Conservation (phyloP, 2,329 filamentous ascomycete species). For the Thermothelomyces thermophilus region DNA sequence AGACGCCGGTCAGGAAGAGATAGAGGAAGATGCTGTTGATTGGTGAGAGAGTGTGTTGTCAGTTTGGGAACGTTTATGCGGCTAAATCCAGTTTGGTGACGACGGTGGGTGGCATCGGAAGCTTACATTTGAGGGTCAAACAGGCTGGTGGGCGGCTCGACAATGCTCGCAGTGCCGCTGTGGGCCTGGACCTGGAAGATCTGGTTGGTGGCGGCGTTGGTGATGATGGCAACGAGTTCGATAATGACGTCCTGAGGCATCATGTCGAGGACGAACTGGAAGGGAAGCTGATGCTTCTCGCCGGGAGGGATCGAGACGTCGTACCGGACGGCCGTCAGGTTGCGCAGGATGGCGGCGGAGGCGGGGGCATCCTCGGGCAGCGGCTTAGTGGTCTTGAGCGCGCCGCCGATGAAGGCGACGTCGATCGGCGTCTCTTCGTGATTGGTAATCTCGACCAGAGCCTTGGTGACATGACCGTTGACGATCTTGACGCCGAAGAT, state of each 20-base stretch:
- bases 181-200: constrained; percentile 74
- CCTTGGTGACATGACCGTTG: constrained; percentile 81
- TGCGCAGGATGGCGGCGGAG: constrained; percentile 61
- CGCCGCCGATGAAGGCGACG: constrained; percentile 70
- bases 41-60: not conserved
- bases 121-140: constrained; percentile 92
- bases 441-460: constrained; percentile 77
- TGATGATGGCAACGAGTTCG: constrained; percentile 68
- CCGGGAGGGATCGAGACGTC: constrained; percentile 67
- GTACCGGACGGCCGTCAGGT: constrained; percentile 74
- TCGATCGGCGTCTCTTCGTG: constrained; percentile 69
- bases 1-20: constrained; percentile 73
- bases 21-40: constrained; percentile 87
- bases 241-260: constrained; percentile 83
- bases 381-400: constrained; percentile 54
- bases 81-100: too few relatives aligned
- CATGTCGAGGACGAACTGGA: constrained; percentile 83
- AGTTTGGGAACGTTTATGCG: not conserved
- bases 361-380: constrained; percentile 43
- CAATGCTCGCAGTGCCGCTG: constrained; percentile 76
- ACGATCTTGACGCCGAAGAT: constrained; percentile 93
- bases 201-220: constrained; percentile 52
- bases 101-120: not conserved
- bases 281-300: constrained; percentile 69
- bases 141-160: constrained; percentile 85